Conservation (phyloP, 2,329 filamentous ascomycete species). For the Chaetomium globosum region DNA sequence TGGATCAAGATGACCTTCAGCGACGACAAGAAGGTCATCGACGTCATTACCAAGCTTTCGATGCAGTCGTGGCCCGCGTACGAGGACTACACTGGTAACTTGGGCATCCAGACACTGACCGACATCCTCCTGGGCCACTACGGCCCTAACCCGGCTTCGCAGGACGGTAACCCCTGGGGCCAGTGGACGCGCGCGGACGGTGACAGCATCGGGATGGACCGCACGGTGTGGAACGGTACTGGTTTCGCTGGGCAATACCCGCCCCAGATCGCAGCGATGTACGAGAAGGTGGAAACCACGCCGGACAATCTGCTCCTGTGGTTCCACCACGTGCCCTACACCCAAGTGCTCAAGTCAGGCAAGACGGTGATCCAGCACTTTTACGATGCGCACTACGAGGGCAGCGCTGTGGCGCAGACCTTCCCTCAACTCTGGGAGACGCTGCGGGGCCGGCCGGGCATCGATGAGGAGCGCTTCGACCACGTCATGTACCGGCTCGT, state of each 20-base stretch:
- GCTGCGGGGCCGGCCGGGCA: slow-evolving; percentile 50
- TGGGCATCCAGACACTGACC: slow-evolving; percentile 69
- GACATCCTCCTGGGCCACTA: slow-evolving; percentile 69
- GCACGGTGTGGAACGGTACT: slow-evolving; percentile 69
- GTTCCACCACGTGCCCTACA: slow-evolving; percentile 75
- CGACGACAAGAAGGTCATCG: slow-evolving; percentile 54
- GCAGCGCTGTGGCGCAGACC: slow-evolving; percentile 61
- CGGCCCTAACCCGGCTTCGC: slow-evolving; percentile 67
- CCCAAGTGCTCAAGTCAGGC: slow-evolving; percentile 61
- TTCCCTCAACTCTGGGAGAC: slow-evolving; percentile 59
- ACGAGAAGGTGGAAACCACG: slow-evolving; percentile 63
- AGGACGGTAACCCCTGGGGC: slow-evolving; percentile 70
- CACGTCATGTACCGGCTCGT: slow-evolving; percentile 60
- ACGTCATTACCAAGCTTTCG: slow-evolving; percentile 63
- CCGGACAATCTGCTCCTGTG: slow-evolving; percentile 70
- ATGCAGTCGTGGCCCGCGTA: slow-evolving; percentile 72
- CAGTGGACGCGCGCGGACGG: slow-evolving; percentile 71
- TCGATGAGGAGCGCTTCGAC: slow-evolving; percentile 63
- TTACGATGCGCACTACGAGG: slow-evolving; percentile 57
- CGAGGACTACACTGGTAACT: slow-evolving; percentile 70
- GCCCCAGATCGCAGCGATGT: slow-evolving; percentile 58
- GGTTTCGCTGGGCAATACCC: slow-evolving; percentile 69
- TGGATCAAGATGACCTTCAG: slow-evolving; percentile 72
- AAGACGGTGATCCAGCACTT: slow-evolving; percentile 64
- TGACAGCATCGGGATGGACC: slow-evolving; percentile 68